Evolutionary conservation across 192 early-diverging fungal genomes (phyloP), one percentile per base, ranked within the genome.

Genomic region (Gonapodya prolifera): DNA sequence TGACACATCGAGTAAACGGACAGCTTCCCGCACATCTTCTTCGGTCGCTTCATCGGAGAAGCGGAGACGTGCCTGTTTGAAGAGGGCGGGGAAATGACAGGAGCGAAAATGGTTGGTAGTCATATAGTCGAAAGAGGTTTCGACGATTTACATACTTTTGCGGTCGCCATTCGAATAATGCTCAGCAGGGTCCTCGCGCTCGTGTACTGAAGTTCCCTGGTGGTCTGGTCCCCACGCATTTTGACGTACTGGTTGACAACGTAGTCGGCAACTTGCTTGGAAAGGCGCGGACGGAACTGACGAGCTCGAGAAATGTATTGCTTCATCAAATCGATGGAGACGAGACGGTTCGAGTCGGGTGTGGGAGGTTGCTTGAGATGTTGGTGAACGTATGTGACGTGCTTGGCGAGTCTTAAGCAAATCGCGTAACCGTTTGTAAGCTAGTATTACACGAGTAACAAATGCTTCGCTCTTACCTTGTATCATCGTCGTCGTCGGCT

Each of bases 361-460:
- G 2, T 45, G 8, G 34, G n/a, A n/a, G 28, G 23, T n/a, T 34
- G 76, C 61, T 86, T 85, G 78, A 91, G 90, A 83, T 94, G 88
- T 70, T 89, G 89, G 80, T 99, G 97, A 17, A 99, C 97, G 80
- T 93, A 91, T n/a, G 94, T 91, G 34, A 97, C 91, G 83, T 97
- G 95, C 76, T 91, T 84, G 0, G 95, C 94, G n/a, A 96, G 86
- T 75, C 84, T 84, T 61, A 23, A 61, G 8, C 8, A 23, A 61
- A 61, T 61, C 23, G 45, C 8, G 45, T n/a, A n/a, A n/a, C n/a
- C n/a, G n/a, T n/a, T n/a, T n/a, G n/a, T n/a, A n/a, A n/a, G n/a
- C 30, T 70, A 70, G 1, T 30, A n/a, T 35, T 75, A 33, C 1
- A 75, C 28, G 45, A 1, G 1, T 75, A 1, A 2, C 1, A 35